Percentiles rank a stretch among this genome's conserved stretches.
Evolutionary conservation across 225 moss, liverwort and hornwort genomes (phyloP).

Genomic region (Thuidium tamariscinum): DNA sequence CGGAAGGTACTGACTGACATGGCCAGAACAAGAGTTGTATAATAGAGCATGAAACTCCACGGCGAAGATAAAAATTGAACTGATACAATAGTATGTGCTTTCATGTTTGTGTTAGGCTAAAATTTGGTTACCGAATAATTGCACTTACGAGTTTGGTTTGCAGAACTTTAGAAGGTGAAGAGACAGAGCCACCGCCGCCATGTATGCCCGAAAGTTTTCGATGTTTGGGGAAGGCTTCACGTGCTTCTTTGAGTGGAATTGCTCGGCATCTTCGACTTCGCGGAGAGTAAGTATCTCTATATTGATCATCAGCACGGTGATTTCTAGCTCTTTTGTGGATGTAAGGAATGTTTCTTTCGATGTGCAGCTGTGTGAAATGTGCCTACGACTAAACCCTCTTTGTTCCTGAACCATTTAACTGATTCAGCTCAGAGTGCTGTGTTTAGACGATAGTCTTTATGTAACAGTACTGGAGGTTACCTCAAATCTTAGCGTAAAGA

Average conservation of each 20-base stretch:
- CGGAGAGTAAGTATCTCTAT: conserved; percentile 58
- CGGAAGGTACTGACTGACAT: conserved; percentile 50
- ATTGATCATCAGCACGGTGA: background rate
- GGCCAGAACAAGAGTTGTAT: background rate
- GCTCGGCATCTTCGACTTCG: conserved; percentile 93
- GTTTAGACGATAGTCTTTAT: background rate
- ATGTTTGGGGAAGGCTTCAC: conserved; percentile 51
- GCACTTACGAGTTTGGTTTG: background rate
- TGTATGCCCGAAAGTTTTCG: conserved; percentile 77
- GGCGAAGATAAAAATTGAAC: background rate
- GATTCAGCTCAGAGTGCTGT: background rate
- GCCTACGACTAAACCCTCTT: background rate
- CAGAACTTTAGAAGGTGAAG: conserved; percentile 54
- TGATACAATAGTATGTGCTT: background rate
- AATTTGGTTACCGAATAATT: background rate
- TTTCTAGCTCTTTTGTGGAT: background rate
- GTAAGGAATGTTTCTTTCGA: background rate
- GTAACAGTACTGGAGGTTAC: background rate
- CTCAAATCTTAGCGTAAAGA: background rate
- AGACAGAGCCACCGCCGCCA: conserved; percentile 80
- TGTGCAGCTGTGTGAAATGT: background rate
- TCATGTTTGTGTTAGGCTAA: background rate
- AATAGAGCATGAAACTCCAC: background rate
- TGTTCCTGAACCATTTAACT: background rate
- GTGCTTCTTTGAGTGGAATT: conserved; percentile 85